Percentiles rank a stretch among this genome's conserved stretches.
These are phyloP conservation scores for Baudoinia panamericana DNA, from an alignment of 495 filamentous ascomycete genomes.

Conservation along the genomic window DNA sequence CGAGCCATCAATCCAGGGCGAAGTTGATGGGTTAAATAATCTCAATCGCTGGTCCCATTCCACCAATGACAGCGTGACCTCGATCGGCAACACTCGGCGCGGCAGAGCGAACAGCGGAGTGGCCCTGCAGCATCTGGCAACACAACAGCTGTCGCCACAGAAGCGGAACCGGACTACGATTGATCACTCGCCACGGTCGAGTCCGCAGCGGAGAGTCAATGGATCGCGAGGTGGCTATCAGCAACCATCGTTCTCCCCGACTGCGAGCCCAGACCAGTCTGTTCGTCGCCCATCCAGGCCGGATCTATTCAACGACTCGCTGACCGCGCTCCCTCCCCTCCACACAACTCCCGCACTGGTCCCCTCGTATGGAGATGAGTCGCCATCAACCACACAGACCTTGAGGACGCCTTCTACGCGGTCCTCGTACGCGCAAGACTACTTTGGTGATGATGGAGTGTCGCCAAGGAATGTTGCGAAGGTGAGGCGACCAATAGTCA, in stretches of 20 bases:
- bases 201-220: conserved; percentile 13
- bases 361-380: conserved; percentile 24
- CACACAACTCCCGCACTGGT: conserved; percentile 22
- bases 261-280: conserved; percentile 22
- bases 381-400: conserved; percentile 16
- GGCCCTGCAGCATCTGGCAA: conserved; percentile 11
- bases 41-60: conserved; percentile 77
- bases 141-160: conserved; percentile 7
- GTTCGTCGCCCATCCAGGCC: conserved; percentile 19
- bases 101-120: conserved; percentile 42
- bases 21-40: conserved; percentile 54
- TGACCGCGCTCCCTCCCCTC: conserved; percentile 24
- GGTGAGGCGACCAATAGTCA: conserved; percentile 6
- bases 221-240: conserved; percentile 7
- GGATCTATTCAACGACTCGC: conserved; percentile 18
- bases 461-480: conserved; percentile 10
- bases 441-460: conserved; percentile 13
- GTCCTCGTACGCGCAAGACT: conserved; percentile 14
- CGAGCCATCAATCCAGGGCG: conserved; percentile 30
- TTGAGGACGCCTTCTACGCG: conserved; percentile 17
- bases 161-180: conserved; percentile 4
- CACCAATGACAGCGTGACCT: conserved; percentile 54
- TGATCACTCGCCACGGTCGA: conserved; percentile 18
- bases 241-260: conserved; percentile 20
- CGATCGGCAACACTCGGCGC: conserved; percentile 35